These are phyloP conservation scores for Orbilia brochopaga DNA, from an alignment of 2,329 filamentous ascomycete species.

Conservation along the genomic window DNA sequence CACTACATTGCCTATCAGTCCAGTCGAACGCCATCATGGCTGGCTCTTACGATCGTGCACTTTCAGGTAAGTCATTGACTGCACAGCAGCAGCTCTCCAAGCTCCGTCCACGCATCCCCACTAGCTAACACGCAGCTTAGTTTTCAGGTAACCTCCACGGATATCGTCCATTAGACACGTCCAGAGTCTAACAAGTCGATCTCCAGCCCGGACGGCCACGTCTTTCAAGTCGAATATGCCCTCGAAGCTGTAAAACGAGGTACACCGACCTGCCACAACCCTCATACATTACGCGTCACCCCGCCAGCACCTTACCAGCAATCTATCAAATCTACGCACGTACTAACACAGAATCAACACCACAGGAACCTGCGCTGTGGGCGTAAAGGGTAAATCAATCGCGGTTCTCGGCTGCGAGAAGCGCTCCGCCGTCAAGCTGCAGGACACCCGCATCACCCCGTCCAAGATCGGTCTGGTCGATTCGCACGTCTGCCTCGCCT, in stretches of 20 bases:
- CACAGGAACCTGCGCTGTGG: constrained; percentile 92
- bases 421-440: constrained; percentile 97
- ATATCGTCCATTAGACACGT: constrained; percentile 34
- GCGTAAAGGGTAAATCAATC: constrained; percentile 91
- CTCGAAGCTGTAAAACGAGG: constrained; percentile 98
- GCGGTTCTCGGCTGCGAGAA: constrained; percentile 98
- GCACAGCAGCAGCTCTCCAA: constrained; percentile 55
- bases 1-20: background rate
- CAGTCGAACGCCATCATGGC: constrained; percentile 29
- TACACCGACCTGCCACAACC: constrained; percentile 59
- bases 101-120: constrained; percentile 47
- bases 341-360: constrained; percentile 37
- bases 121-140: constrained; percentile 52
- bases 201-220: constrained; percentile 92
- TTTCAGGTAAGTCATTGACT: constrained; percentile 73
- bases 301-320: constrained; percentile 36
- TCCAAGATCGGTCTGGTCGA: constrained; percentile 98
- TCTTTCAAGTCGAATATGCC: constrained; percentile 99
- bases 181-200: constrained; percentile 60
- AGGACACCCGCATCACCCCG: constrained; percentile 98
- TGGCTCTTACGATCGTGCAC: constrained; percentile 96
- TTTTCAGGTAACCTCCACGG: constrained; percentile 51
- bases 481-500: constrained; percentile 93
- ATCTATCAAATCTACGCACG: constrained; percentile 53
- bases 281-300: constrained; percentile 27